Evolutionary conservation across 129 eudicot genomes (phyloP).

Genomic region (Helianthus tuberosus): DNA sequence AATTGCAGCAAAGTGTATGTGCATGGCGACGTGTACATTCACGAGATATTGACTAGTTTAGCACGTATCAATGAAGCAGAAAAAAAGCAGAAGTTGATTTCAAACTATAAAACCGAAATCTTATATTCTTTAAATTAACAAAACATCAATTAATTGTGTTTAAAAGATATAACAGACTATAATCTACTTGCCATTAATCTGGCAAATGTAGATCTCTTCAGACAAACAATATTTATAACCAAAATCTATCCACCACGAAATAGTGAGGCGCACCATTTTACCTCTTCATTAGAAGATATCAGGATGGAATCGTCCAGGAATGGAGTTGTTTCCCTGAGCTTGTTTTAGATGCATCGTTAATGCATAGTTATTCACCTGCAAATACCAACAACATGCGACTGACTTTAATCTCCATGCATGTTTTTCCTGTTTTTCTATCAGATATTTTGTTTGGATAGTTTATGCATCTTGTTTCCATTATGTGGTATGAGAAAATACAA

Average conservation of each 20-base stretch:
- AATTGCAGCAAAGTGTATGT: too few species aligned
- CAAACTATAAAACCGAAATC: slow-evolving; percentile 17
- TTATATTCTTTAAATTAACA: slow-evolving; percentile 4
- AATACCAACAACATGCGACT: too few species aligned
- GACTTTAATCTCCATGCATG: too few species aligned
- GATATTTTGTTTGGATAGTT: too few species aligned
- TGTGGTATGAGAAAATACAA: too few species aligned
- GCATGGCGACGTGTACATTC: too few species aligned
- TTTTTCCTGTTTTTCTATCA: too few species aligned
- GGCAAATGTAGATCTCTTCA: slow-evolving; percentile 14
- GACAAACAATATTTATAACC: slow-evolving; percentile 7
- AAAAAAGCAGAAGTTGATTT: not conserved
- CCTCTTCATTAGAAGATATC: slow-evolving; percentile 54
- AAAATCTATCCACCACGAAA: too few species aligned
- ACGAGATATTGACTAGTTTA: too few species aligned
- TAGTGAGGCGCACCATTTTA: not conserved
- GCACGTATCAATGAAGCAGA: too few species aligned
- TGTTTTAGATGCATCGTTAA: slow-evolving; percentile 68
- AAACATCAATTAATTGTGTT: not conserved
- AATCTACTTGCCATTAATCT: slow-evolving; percentile 16
- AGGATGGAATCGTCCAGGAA: slow-evolving; percentile 70
- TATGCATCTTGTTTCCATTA: too few species aligned
- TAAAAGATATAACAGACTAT: slow-evolving; percentile 7
- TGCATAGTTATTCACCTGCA: slow-evolving; percentile 66
- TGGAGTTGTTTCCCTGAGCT: slow-evolving; percentile 67